These are phyloP conservation scores for Cucurbita ficifolia DNA, from an alignment of 306 rosid genomes.

Conservation along the genomic window DNA sequence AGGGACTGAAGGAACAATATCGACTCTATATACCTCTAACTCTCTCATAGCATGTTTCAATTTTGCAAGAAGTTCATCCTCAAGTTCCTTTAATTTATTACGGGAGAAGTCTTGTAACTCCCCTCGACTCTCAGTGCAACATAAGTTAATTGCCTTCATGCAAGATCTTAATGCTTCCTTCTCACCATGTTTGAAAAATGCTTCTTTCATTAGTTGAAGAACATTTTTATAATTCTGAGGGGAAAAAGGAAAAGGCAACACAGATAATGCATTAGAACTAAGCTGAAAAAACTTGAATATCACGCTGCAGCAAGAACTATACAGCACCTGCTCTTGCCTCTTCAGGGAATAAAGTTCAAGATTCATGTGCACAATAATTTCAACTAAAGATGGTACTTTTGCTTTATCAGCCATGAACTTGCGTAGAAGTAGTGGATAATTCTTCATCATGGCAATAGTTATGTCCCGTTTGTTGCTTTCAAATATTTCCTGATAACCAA, in stretches of 20 bases:
- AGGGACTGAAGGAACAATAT: not conserved
- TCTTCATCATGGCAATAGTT: conserved; percentile 76
- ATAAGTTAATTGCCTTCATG: conserved; percentile 54
- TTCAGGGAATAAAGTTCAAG: conserved; percentile 75
- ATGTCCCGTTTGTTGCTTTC: conserved; percentile 71
- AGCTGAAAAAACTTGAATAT: conserved; percentile 7
- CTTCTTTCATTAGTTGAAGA: conserved; percentile 76
- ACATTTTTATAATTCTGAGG: conserved; percentile 63
- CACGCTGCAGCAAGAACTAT: conserved; percentile 7
- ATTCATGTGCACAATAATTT: conserved; percentile 63
- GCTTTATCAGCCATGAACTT: conserved; percentile 85
- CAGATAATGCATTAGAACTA: conserved; percentile 7
- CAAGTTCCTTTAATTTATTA: conserved; percentile 57
- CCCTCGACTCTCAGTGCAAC: conserved; percentile 73
- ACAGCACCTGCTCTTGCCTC: conserved; percentile 79
- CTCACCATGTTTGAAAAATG: conserved; percentile 81
- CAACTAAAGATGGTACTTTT: conserved; percentile 62
- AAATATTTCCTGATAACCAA: conserved; percentile 52
- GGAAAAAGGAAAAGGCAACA: conserved; percentile 14
- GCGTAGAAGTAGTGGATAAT: conserved; percentile 64
- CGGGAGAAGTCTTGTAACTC: conserved; percentile 89
- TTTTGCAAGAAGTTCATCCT: conserved; percentile 61
- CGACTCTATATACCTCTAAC: conserved; percentile 47
- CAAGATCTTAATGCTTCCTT: conserved; percentile 83
- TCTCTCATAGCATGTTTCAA: conserved; percentile 68